A percentile compares a stretch with the other conserved stretches of the same genome.
Evolutionary conservation across 116 monocot genomes (phyloP).

Genomic region (Zostera marina): DNA sequence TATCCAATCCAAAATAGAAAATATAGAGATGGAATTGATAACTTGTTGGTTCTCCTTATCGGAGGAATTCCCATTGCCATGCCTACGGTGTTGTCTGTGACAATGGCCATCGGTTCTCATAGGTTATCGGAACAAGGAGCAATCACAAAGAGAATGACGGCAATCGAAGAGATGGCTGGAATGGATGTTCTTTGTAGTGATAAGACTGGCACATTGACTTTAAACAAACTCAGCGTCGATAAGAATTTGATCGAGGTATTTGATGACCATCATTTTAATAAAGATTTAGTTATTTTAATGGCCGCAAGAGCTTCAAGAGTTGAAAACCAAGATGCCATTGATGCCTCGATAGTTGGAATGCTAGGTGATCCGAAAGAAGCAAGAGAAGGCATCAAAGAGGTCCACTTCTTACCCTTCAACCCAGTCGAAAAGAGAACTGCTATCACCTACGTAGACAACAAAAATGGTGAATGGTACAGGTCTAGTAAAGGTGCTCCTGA

Average conservation of each 20-base stretch:
- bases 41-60: too few relatives aligned
- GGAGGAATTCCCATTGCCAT: too few relatives aligned
- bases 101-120: slow-evolving; percentile 80
- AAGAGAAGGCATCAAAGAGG: slow-evolving; percentile 9
- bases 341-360: slow-evolving; percentile 15
- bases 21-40: slow-evolving; percentile 79
- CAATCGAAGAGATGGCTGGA: slow-evolving; percentile 98
- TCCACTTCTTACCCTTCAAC: too few relatives aligned
- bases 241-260: slow-evolving; percentile 58
- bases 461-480: slow-evolving; percentile 10
- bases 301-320: slow-evolving; percentile 18
- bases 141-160: slow-evolving; percentile 94
- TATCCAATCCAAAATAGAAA: slow-evolving; percentile 53
- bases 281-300: slow-evolving; percentile 10
- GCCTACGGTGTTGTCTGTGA: too few relatives aligned
- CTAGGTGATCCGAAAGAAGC: slow-evolving; percentile 16
- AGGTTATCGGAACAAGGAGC: slow-evolving; percentile 74
- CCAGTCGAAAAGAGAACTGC: slow-evolving; percentile 15
- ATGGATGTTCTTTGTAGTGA: too few relatives aligned
- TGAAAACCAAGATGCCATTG: slow-evolving; percentile 23
- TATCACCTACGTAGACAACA: slow-evolving; percentile 11
- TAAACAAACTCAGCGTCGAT: slow-evolving; percentile 82
- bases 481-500: slow-evolving; percentile 18
- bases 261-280: slow-evolving; percentile 17
- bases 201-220: slow-evolving; percentile 82